Conservation (phyloP, 306 rosid species). For the Lathyrus tuberosus region DNA sequence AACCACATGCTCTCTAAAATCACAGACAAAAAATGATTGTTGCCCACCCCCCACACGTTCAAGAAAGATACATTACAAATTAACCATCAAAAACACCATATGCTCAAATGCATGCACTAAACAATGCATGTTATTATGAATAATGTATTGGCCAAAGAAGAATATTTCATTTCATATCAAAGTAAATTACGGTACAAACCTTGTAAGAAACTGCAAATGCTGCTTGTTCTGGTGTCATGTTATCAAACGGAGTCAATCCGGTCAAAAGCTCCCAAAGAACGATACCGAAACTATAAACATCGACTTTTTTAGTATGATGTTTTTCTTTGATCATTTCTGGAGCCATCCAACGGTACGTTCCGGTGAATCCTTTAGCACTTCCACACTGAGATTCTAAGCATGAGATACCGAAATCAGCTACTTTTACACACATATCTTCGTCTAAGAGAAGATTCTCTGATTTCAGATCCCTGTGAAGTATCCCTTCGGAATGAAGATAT, state of each 20-base stretch:
- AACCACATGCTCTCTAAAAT: constrained; percentile 44
- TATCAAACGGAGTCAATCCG: constrained; percentile 77
- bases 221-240: constrained; percentile 98
- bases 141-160: too few species aligned
- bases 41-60: constrained; percentile 44
- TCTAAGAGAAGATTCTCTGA: constrained; percentile 87
- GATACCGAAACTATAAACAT: constrained; percentile 95
- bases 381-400: constrained; percentile 86
- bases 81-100: constrained; percentile 27
- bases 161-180: too few species aligned
- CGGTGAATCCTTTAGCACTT: constrained; percentile 79
- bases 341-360: constrained; percentile 99
- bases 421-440: constrained; percentile 90
- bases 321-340: constrained; percentile 95
- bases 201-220: constrained; percentile 95
- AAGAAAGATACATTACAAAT: constrained; percentile 38
- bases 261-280: constrained; percentile 98
- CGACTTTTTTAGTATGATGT: constrained; percentile 90
- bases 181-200: constrained; percentile 54
- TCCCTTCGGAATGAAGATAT: constrained; percentile 92
- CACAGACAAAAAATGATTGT: constrained; percentile 38
- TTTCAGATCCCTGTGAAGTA: constrained; percentile 96
- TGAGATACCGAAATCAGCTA: constrained; percentile 96
- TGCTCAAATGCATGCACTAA: constrained; percentile 40
- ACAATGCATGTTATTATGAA: background rate